Conservation (phyloP, 225 moss, liverwort and hornwort genomes). For the Lunularia cruciata region DNA sequence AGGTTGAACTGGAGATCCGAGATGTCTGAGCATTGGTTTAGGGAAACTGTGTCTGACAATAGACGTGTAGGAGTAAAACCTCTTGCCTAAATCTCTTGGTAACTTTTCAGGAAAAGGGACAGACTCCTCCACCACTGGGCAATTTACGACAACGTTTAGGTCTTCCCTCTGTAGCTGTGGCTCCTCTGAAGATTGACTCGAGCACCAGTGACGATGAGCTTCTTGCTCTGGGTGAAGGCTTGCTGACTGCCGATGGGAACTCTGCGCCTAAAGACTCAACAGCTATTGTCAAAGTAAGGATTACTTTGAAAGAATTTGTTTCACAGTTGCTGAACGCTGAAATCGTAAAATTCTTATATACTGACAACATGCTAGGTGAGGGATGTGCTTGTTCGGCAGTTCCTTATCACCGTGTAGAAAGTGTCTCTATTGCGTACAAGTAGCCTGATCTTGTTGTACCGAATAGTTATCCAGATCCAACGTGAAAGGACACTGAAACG, state of each 20-base stretch:
- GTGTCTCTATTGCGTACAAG: too few species aligned
- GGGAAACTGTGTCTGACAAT: constrained; percentile 1
- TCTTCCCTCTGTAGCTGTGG: constrained; percentile 44
- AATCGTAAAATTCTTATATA: too few species aligned
- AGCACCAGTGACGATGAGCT: constrained; percentile 64
- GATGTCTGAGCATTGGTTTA: not conserved
- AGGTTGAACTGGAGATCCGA: not conserved
- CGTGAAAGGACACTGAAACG: too few species aligned
- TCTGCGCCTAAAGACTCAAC: constrained; percentile 41
- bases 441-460: too few species aligned
- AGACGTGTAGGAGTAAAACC: constrained; percentile 31
- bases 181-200: constrained; percentile 36
- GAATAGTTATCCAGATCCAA: too few species aligned
- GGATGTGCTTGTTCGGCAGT: too few species aligned
- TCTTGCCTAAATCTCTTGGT: not conserved
- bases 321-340: too few species aligned
- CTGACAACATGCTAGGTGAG: too few species aligned
- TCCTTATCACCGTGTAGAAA: too few species aligned
- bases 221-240: constrained; percentile 57
- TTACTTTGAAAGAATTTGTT: too few species aligned
- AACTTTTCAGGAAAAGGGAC: constrained; percentile 38
- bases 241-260: constrained; percentile 44
- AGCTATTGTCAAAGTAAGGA: constrained; percentile 58
- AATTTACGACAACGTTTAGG: constrained; percentile 81
- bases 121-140: constrained; percentile 48